Percentiles rank a stretch among this genome's conserved stretches.
Conservation (phyloP, 345 rosid species). For the Aegle marmelos region DNA sequence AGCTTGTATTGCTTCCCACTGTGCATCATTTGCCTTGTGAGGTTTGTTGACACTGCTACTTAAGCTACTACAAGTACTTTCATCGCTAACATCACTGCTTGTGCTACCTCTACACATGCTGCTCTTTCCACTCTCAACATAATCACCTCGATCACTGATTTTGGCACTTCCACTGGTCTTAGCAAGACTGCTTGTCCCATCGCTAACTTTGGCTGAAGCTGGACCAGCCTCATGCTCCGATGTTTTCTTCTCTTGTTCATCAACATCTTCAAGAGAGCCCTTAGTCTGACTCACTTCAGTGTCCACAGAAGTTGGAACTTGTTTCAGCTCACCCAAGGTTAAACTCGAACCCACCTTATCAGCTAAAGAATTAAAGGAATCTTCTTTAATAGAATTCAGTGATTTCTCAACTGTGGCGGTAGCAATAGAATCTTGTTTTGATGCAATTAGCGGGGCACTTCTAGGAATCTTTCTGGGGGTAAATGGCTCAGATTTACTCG, state of each 20-base stretch:
- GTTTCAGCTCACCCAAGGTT: conserved; percentile 44
- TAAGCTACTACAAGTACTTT: conserved; percentile 68
- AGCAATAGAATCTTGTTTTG: conserved; percentile 22
- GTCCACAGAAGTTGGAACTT: conserved; percentile 19
- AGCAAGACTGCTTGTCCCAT: conserved; percentile 33
- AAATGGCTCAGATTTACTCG: conserved; percentile 34
- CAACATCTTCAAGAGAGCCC: conserved; percentile 17
- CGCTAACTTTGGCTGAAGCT: conserved; percentile 33
- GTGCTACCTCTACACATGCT: conserved; percentile 60
- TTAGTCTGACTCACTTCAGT: conserved; percentile 20
- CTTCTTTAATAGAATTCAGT: conserved; percentile 17
- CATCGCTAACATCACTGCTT: conserved; percentile 78
- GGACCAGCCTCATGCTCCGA: conserved; percentile 22
- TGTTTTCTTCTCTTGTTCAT: conserved; percentile 29
- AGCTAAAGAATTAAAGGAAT: conserved; percentile 33
- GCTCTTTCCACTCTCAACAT: conserved; percentile 47
- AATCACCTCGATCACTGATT: conserved; percentile 41
- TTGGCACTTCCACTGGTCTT: conserved; percentile 45
- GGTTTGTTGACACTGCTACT: conserved; percentile 62
- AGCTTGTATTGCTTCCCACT: conserved; percentile 85
- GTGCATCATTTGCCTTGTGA: conserved; percentile 70
- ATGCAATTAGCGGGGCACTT: conserved; percentile 19
- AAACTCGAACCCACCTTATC: conserved; percentile 51
- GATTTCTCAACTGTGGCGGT: conserved; percentile 22
- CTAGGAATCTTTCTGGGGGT: conserved; percentile 22